Percentiles rank a stretch among this genome's conserved stretches.
phyloP scores from a whole-genome alignment of 2,329 filamentous ascomycete species.

The Septoria linicola region DNA sequence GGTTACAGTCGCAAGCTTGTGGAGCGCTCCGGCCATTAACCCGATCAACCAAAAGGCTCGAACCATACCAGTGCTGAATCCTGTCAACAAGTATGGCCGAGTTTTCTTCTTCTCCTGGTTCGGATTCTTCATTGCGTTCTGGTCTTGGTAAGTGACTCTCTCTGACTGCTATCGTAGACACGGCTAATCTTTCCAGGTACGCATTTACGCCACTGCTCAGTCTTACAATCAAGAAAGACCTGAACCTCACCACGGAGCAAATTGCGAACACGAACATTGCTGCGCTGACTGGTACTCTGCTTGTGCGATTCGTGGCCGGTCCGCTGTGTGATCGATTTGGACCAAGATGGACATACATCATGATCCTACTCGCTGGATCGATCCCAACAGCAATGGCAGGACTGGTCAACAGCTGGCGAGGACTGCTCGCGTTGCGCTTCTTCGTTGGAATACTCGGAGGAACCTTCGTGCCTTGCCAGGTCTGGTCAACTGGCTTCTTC shows the following conservation, averaged over 20 bases:
- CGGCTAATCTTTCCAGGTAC: slow-evolving; percentile 63
- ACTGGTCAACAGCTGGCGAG: slow-evolving; percentile 64
- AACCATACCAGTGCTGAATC: slow-evolving; percentile 76
- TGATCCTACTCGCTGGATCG: slow-evolving; percentile 68
- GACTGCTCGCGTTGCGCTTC: slow-evolving; percentile 70
- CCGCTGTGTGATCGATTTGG: slow-evolving; percentile 80
- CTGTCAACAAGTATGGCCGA: slow-evolving; percentile 73
- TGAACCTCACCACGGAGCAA: slow-evolving; percentile 67
- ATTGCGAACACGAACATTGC: slow-evolving; percentile 89
- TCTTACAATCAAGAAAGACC: slow-evolving; percentile 75
- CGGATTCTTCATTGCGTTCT: slow-evolving; percentile 82
- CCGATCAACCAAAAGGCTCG: slow-evolving; percentile 79
- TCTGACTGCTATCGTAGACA: no score
- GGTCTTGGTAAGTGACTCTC: slow-evolving; percentile 72
- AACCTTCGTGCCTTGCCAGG: slow-evolving; percentile 80
- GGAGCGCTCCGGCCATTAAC: slow-evolving; percentile 68
- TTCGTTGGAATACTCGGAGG: slow-evolving; percentile 77
- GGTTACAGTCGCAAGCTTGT: slow-evolving; percentile 33
- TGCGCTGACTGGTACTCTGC: slow-evolving; percentile 70
- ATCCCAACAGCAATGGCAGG: slow-evolving; percentile 83
- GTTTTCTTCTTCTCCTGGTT: slow-evolving; percentile 90
- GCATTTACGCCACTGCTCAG: slow-evolving; percentile 80
- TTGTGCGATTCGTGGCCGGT: slow-evolving; percentile 74
- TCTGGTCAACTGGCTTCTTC: slow-evolving; percentile 89
- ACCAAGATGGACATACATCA: slow-evolving; percentile 74